phyloP scores from a whole-genome alignment of 352 stramenopile species.

The Thalassiosira oceanica region DNA sequence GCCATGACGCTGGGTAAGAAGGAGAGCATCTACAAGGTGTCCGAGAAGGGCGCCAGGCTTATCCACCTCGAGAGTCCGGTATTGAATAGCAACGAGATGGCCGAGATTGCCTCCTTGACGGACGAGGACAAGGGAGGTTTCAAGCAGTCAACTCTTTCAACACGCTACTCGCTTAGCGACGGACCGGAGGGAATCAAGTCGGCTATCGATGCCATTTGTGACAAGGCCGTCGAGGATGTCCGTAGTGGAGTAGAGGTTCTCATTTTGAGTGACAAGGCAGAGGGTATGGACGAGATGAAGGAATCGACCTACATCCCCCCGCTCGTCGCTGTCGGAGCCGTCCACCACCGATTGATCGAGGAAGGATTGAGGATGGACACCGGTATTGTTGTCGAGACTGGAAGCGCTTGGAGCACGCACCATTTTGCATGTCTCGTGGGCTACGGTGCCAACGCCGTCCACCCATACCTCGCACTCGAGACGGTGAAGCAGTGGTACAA shows the following conservation, averaged over 20 bases:
- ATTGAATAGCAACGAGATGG: slow-evolving; percentile 81
- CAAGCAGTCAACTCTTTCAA: slow-evolving; percentile 73
- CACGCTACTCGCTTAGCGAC: slow-evolving; percentile 62
- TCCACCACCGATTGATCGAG: slow-evolving; percentile 85
- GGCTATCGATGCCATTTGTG: slow-evolving; percentile 78
- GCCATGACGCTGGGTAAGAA: slow-evolving; percentile 84
- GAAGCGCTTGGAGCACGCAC: slow-evolving; percentile 84
- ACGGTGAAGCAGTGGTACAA: slow-evolving; percentile 84
- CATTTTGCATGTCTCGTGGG: slow-evolving; percentile 85
- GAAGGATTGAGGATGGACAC: slow-evolving; percentile 83
- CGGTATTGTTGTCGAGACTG: slow-evolving; percentile 84
- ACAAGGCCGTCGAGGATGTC: slow-evolving; percentile 78
- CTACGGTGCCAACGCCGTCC: slow-evolving; percentile 84
- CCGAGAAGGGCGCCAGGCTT: slow-evolving; percentile 73
- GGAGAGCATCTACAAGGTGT: slow-evolving; percentile 80
- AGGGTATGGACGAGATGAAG: slow-evolving; percentile 56
- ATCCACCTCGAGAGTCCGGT: slow-evolving; percentile 84
- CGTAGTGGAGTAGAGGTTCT: slow-evolving; percentile 79
- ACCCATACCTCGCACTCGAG: slow-evolving; percentile 85
- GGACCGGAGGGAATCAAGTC: slow-evolving; percentile 69
- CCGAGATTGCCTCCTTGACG: slow-evolving; percentile 58
- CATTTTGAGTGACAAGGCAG: slow-evolving; percentile 80
- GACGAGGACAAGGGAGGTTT: slow-evolving; percentile 75
- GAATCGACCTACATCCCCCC: slow-evolving; percentile 84
- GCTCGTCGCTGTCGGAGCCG: slow-evolving; percentile 81